Percentiles rank a stretch among this genome's conserved stretches.
Evolutionary conservation across 768 basidiomycete species (phyloP).

Genomic region (Rhizopogon rudus): DNA sequence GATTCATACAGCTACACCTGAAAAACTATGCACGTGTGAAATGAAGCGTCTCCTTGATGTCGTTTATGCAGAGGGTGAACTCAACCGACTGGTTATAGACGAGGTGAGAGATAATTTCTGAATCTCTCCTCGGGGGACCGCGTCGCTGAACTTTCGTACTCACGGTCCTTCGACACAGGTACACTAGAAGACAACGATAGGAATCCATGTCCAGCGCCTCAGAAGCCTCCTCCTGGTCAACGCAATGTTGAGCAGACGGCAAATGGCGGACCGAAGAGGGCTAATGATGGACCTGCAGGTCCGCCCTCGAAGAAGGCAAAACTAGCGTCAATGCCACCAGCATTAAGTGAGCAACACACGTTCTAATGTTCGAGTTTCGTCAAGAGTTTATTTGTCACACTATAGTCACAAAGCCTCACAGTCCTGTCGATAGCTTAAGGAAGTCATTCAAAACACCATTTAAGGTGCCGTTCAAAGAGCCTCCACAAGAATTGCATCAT

Average conservation of each 20-base stretch:
- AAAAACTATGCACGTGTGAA: slow-evolving; percentile 55
- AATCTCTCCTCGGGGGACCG: slow-evolving; percentile 39
- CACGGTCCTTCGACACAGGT: neutral
- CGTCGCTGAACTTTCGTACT: slow-evolving; percentile 18
- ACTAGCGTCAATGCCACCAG: slow-evolving; percentile 15
- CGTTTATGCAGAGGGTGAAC: slow-evolving; percentile 47
- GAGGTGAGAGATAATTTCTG: slow-evolving; percentile 44
- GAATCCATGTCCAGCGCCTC: neutral
- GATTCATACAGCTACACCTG: slow-evolving; percentile 59
- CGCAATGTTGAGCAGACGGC: neutral
- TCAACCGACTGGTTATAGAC: slow-evolving; percentile 77
- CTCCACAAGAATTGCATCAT: slow-evolving; percentile 6
- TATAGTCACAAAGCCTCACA: slow-evolving; percentile 44
- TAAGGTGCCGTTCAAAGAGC: slow-evolving; percentile 30
- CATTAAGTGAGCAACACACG: slow-evolving; percentile 13
- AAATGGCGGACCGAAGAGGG: slow-evolving; percentile 19
- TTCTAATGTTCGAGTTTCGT: neutral
- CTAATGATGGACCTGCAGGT: slow-evolving; percentile 4
- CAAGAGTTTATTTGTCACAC: neutral
- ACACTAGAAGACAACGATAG: neutral
- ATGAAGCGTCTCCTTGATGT: slow-evolving; percentile 46
- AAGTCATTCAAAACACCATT: slow-evolving; percentile 50
- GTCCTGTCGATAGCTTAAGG: slow-evolving; percentile 33
- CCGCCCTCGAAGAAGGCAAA: slow-evolving; percentile 19
- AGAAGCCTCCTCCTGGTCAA: neutral